Evolutionary conservation across 1,284 basidiomycete species (phyloP), one percentile per base, ranked within the genome.

Genomic region (Cryptococcus jaspeensis): DNA sequence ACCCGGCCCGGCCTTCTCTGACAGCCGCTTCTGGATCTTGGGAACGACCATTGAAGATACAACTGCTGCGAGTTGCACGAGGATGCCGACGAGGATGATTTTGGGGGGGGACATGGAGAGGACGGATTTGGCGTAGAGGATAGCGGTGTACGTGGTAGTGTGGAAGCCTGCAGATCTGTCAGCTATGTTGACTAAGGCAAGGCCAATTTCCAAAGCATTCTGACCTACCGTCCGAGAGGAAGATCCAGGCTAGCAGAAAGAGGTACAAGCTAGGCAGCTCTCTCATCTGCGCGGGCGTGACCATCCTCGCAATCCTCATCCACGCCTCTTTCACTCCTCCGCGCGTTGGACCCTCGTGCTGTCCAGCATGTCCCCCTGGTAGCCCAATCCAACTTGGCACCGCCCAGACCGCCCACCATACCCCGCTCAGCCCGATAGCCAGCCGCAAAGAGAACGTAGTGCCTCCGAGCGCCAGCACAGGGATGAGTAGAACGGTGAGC

Each of bases 231-330:
- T 95, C 92, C 0, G 89, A 91, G 32, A 96, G 83, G 13, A 95
- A 82, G 71, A 95, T 92, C 91, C 92, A 95, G 0, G 92, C 89
- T 4, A 86, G 82, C 40, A 95, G 85, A 67, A 90, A 94, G 57
- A 83, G 82, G 79, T 93, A 96, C 0, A 92, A 90, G 68, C 91
- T 87, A 37, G 82, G 81, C n/a, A 94, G 79, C 56, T 82, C 82
- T 72, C 81, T 82, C 36, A 93, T 84, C 69, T 93, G 85, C 4
- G 73, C 73, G 78, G 83, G 85, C 0, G 79, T 79, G 13, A 93
- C 77, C 87, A 91, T 91, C 37, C 79, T 79, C 0, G 65, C 70
- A 3, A 77, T 62, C 39, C 67, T 56, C 16, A 23, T 44, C 77
- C 76, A 77, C 4, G 69, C 73, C 15, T 60, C 52, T 5, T 20